Percentiles rank a stretch among this genome's conserved stretches.
Conservation (phyloP, 495 filamentous ascomycete species). For the Podospora sp. region DNA sequence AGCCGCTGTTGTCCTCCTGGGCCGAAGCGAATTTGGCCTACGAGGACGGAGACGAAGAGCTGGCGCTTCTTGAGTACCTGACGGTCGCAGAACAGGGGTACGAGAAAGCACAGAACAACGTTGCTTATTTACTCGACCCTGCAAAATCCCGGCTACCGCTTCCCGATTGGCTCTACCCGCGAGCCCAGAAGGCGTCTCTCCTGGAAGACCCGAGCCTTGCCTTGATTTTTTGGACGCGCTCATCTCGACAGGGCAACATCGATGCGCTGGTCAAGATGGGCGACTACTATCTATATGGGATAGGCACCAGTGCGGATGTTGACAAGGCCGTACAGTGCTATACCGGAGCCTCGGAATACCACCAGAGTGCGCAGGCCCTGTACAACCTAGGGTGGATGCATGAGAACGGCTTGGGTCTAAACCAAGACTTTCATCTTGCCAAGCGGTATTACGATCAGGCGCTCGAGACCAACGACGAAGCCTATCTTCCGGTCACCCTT, state of each 20-base stretch:
- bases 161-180: constrained; percentile 40
- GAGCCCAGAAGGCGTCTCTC: constrained; percentile 48
- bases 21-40: constrained; percentile 83
- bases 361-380: constrained; percentile 90
- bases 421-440: constrained; percentile 95
- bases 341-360: constrained; percentile 82
- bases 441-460: constrained; percentile 96
- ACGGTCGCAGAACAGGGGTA: constrained; percentile 97
- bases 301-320: constrained; percentile 69
- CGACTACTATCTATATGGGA: constrained; percentile 87
- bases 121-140: constrained; percentile 87
- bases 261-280: constrained; percentile 98
- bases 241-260: constrained; percentile 88
- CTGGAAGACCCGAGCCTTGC: constrained; percentile 76
- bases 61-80: constrained; percentile 81
- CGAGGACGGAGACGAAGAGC: constrained; percentile 80
- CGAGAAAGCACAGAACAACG: constrained; percentile 89
- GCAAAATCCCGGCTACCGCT: constrained; percentile 58
- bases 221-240: constrained; percentile 94
- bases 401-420: constrained; percentile 91
- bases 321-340: constrained; percentile 96
- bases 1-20: constrained; percentile 81
- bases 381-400: constrained; percentile 99
- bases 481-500: constrained; percentile 91
- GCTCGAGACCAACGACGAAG: constrained; percentile 85